Evolutionary conservation across 192 early-diverging fungal species (phyloP).

Genomic region (Haplosporangium gracile): DNA sequence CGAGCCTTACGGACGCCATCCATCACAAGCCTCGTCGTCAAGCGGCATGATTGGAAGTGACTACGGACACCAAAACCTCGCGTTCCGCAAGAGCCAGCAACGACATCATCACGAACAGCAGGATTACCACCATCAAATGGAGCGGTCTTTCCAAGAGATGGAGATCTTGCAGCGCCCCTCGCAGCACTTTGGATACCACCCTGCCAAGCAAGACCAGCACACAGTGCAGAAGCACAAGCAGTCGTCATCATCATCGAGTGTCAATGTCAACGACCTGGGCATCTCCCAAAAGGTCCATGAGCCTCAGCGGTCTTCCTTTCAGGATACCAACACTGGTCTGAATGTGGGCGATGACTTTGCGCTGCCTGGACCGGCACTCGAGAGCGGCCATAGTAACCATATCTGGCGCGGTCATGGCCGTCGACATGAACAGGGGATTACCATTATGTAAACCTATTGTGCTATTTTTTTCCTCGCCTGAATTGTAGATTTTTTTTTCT

Average conservation of each 20-base stretch:
- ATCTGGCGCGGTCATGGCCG: constrained; percentile 9
- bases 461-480: neutral
- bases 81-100: constrained; percentile 41
- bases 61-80: neutral
- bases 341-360: neutral
- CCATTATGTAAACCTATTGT: neutral
- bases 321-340: neutral
- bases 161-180: constrained; percentile 21
- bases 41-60: neutral
- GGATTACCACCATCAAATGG: constrained; percentile 16
- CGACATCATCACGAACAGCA: constrained; percentile 25
- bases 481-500: neutral
- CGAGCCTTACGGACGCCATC: neutral
- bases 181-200: constrained; percentile 44
- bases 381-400: constrained; percentile 1
- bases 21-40: neutral
- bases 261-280: neutral
- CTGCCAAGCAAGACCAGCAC: constrained; percentile 16
- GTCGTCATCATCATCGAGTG: neutral
- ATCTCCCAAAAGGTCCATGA: neutral
- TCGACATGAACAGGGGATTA: neutral
- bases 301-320: neutral
- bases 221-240: constrained; percentile 7
- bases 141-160: constrained; percentile 39
- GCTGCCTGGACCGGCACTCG: neutral